A percentile compares a stretch with the other conserved stretches of the same genome.
phyloP scores from a whole-genome alignment of 2,329 filamentous ascomycete genomes.

The Monilinia polystroma region DNA sequence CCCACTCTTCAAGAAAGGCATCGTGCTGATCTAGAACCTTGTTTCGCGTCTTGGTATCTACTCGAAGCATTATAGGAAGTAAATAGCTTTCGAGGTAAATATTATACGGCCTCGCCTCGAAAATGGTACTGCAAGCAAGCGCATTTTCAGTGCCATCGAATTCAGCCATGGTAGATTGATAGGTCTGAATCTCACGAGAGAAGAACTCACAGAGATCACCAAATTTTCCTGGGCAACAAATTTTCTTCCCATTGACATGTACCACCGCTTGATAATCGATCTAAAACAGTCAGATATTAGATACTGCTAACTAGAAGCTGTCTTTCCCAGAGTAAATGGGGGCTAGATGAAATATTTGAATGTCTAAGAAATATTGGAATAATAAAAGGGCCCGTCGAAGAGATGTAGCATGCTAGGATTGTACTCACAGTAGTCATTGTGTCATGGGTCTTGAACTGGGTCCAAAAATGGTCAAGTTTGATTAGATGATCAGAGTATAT shows the following conservation, averaged over 20 bases:
- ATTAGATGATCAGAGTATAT: conserved; percentile 16
- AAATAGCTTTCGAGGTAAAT: conserved; percentile 8
- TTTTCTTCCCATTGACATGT: conserved; percentile 15
- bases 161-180: conserved; percentile 9
- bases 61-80: conserved; percentile 8
- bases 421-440: conserved; percentile 1
- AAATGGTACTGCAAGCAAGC: conserved; percentile 13
- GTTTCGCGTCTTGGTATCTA: conserved; percentile 2
- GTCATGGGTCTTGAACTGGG: conserved; percentile 10
- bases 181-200: conserved; percentile 7
- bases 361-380: not conserved
- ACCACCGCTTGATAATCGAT: not conserved
- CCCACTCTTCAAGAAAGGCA: conserved; percentile 13
- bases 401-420: not conserved
- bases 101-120: conserved; percentile 8
- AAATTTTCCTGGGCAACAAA: conserved; percentile 2
- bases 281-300: not conserved
- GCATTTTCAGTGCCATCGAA: conserved; percentile 11
- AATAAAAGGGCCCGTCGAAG: not conserved
- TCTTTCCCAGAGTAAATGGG: not conserved
- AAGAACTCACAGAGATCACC: conserved; percentile 17
- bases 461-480: conserved; percentile 11
- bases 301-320: not conserved
- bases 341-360: not conserved
- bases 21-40: conserved; percentile 10